Evolutionary conservation across 371 early-diverging fungal species (phyloP).

Genomic region (Encephalitozoon cuniculi): DNA sequence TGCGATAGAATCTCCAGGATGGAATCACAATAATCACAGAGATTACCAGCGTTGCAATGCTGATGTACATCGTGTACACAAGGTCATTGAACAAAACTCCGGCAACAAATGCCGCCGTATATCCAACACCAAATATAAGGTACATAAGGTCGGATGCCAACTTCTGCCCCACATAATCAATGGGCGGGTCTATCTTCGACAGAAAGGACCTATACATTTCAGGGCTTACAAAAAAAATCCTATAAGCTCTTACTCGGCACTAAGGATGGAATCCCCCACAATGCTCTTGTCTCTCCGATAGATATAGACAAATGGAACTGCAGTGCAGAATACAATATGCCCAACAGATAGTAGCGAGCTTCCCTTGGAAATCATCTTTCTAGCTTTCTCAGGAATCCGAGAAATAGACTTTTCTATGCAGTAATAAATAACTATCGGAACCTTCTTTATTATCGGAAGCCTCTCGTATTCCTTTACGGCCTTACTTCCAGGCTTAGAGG

Average conservation of each 20-base stretch:
- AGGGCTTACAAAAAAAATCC: neutral
- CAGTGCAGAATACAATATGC: neutral
- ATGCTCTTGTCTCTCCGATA: neutral
- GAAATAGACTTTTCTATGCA: neutral
- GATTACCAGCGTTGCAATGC: slow-evolving; percentile 25
- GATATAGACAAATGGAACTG: slow-evolving; percentile 6
- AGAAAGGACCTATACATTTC: slow-evolving; percentile 9
- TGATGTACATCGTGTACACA: slow-evolving; percentile 42
- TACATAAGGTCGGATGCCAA: slow-evolving; percentile 46
- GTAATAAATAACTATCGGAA: neutral
- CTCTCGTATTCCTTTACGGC: neutral
- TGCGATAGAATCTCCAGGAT: slow-evolving; percentile 57
- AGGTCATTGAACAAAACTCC: slow-evolving; percentile 50
- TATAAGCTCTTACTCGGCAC: neutral
- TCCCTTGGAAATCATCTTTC: neutral
- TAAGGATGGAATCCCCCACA: neutral
- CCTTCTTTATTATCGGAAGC: neutral
- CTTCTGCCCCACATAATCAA: slow-evolving; percentile 60
- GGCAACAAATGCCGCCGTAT: slow-evolving; percentile 39
- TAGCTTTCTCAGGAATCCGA: neutral
- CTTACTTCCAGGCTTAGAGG: neutral
- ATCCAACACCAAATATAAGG: slow-evolving; percentile 48
- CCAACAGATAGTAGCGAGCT: neutral
- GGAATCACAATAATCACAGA: slow-evolving; percentile 51
- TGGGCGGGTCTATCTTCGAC: slow-evolving; percentile 48